Conservation (phyloP, 495 filamentous ascomycete species). For the Neurospora tetrasperma region DNA sequence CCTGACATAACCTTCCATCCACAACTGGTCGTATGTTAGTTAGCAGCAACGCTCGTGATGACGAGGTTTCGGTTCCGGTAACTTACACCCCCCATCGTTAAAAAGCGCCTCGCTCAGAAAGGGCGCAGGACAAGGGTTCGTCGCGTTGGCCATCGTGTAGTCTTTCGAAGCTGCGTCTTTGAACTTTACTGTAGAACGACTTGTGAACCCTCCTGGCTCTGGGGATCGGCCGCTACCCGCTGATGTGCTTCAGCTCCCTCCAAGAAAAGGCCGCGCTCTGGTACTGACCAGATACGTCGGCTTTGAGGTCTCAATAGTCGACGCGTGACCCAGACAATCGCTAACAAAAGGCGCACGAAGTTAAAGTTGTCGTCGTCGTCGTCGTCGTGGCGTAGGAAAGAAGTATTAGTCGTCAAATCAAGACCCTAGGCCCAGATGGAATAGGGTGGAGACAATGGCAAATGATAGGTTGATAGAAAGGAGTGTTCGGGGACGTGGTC, state of each 20-base stretch:
- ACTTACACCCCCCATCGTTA: constrained; percentile 34
- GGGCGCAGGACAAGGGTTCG: constrained; percentile 21
- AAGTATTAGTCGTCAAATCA: neutral
- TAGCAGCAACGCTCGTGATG: constrained; percentile 2
- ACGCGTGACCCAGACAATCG: neutral
- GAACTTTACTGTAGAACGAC: neutral
- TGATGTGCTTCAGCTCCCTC: neutral
- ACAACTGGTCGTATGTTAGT: constrained; percentile 41
- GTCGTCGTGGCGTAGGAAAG: constrained; percentile 5
- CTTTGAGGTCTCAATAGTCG: neutral
- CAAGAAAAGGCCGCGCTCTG: neutral
- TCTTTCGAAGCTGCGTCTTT: neutral
- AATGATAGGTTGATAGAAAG: neutral
- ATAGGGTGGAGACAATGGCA: neutral
- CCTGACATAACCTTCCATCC: constrained; percentile 50
- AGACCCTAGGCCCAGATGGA: neutral
- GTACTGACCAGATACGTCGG: neutral
- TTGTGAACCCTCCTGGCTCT: neutral
- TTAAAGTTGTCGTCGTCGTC: neutral
- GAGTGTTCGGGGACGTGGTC: neutral
- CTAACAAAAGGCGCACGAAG: neutral
- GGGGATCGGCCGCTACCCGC: neutral
- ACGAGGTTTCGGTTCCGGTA: neutral
- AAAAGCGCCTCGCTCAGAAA: constrained; percentile 27
- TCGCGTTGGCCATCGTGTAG: constrained; percentile 6